Percentiles rank a stretch among this genome's conserved stretches.
phyloP scores from a whole-genome alignment of 768 basidiomycete genomes.

The Leccinum boreale region DNA sequence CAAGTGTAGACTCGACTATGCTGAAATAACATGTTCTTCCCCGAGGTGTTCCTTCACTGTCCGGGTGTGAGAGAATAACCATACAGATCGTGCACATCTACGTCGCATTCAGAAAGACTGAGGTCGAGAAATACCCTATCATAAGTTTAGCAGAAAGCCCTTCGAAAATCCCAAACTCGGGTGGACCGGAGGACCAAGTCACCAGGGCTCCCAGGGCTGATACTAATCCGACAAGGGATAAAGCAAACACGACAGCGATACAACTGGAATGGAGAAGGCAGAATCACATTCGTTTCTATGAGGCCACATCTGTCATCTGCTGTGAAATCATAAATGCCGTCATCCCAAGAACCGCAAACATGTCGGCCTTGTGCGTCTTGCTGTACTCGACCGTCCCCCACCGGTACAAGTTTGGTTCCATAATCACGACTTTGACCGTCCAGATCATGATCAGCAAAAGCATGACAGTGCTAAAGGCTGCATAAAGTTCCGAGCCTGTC shows the following conservation, averaged over 20 bases:
- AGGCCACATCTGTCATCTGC: slow-evolving; percentile 26
- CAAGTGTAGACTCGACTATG: not conserved
- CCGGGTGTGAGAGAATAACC: not conserved
- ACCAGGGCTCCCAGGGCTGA: not conserved
- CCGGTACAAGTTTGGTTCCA: slow-evolving; percentile 30
- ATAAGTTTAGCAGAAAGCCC: not conserved
- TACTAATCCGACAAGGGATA: not conserved
- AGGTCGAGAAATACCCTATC: not conserved
- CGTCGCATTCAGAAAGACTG: not conserved
- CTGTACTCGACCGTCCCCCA: slow-evolving; percentile 32
- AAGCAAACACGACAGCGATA: slow-evolving; percentile 20
- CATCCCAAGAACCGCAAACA: slow-evolving; percentile 22
- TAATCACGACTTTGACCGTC: slow-evolving; percentile 29
- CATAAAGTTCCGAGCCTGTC: slow-evolving; percentile 4
- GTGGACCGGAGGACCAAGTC: not conserved
- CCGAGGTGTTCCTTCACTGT: not conserved
- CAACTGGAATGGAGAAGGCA: slow-evolving; percentile 20
- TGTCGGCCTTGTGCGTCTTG: slow-evolving; percentile 15
- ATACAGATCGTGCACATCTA: not conserved
- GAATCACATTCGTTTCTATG: not conserved
- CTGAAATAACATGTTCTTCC: not conserved
- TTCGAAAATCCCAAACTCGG: not conserved
- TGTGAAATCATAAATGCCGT: slow-evolving; percentile 23
- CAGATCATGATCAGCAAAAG: not conserved
- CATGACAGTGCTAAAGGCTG: not conserved